These are phyloP conservation scores for Ophiostoma piceae DNA, from an alignment of 2,329 filamentous ascomycete genomes.

Conservation along the genomic window DNA sequence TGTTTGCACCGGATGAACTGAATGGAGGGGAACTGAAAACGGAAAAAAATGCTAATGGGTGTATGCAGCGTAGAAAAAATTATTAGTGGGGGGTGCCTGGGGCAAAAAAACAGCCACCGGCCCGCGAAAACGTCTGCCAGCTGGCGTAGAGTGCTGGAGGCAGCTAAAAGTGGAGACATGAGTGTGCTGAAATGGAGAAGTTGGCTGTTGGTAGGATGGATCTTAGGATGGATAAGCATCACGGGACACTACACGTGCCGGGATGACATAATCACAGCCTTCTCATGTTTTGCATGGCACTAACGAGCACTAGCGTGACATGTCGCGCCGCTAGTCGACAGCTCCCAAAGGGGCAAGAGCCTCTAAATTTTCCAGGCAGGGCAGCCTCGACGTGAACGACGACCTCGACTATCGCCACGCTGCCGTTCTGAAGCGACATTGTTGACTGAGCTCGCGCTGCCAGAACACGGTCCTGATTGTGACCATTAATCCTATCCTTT, in stretches of 20 bases:
- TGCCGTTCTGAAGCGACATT: conserved; percentile 2
- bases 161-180: no score
- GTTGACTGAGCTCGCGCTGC: background rate
- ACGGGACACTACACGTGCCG: background rate
- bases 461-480: background rate
- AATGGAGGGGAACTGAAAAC: conserved; percentile 24
- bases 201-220: no score
- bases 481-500: background rate
- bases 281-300: background rate
- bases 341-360: conserved; percentile 13
- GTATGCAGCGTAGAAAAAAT: conserved; percentile 22
- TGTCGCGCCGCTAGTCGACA: conserved; percentile 13
- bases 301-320: background rate
- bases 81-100: conserved; percentile 24
- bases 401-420: background rate
- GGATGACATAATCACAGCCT: background rate
- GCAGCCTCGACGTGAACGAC: background rate
- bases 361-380: conserved; percentile 12
- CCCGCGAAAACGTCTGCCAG: background rate
- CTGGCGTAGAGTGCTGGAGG: background rate
- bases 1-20: background rate
- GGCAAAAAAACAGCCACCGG: conserved; percentile 15
- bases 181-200: no score
- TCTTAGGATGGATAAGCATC: background rate
- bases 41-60: conserved; percentile 21